A percentile compares a stretch with the other conserved stretches of the same genome.
Conservation (phyloP, 1,284 basidiomycete genomes). For the Malassezia psittaci region DNA sequence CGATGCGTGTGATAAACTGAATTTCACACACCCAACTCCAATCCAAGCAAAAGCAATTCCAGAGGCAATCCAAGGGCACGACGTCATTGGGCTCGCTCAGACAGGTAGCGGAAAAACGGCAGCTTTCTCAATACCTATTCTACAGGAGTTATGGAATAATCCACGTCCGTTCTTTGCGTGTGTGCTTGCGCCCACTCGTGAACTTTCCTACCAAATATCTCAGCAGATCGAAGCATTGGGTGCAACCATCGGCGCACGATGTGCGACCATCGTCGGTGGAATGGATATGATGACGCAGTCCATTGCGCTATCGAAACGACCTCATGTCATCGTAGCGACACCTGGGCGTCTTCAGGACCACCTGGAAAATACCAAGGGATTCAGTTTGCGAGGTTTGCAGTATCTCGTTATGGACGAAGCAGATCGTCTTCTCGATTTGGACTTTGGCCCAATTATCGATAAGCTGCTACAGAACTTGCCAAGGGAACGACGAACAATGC, state of each 20-base stretch:
- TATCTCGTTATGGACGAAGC: conserved; percentile 96
- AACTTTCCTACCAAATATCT: conserved; percentile 95
- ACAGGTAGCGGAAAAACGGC: conserved; percentile 98
- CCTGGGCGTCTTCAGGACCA: conserved; percentile 92
- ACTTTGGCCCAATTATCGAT: conserved; percentile 93
- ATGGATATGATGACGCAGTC: conserved; percentile 88
- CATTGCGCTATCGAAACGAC: conserved; percentile 75
- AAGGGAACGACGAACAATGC: conserved; percentile 83
- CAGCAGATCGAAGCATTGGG: conserved; percentile 91
- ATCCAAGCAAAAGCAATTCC: conserved; percentile 87
- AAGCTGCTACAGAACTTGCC: conserved; percentile 93
- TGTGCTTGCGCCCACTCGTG: conserved; percentile 69
- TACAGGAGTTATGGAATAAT: conserved; percentile 93
- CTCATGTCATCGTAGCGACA: conserved; percentile 84
- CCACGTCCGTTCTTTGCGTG: conserved; percentile 88
- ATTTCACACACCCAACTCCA: conserved; percentile 77
- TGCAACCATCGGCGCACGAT: conserved; percentile 63
- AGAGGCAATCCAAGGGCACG: conserved; percentile 74
- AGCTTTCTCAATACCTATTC: conserved; percentile 87
- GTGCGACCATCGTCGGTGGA: conserved; percentile 85
- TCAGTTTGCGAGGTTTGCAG: conserved; percentile 73
- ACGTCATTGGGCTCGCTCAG: conserved; percentile 94
- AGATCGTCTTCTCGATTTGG: conserved; percentile 89
- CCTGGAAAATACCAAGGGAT: conserved; percentile 95
- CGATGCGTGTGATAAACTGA: conserved; percentile 69